A percentile compares a stretch with the other conserved stretches of the same genome.
Evolutionary conservation across 257 asterid species (phyloP).

Genomic region (Nicotiana attenuata): DNA sequence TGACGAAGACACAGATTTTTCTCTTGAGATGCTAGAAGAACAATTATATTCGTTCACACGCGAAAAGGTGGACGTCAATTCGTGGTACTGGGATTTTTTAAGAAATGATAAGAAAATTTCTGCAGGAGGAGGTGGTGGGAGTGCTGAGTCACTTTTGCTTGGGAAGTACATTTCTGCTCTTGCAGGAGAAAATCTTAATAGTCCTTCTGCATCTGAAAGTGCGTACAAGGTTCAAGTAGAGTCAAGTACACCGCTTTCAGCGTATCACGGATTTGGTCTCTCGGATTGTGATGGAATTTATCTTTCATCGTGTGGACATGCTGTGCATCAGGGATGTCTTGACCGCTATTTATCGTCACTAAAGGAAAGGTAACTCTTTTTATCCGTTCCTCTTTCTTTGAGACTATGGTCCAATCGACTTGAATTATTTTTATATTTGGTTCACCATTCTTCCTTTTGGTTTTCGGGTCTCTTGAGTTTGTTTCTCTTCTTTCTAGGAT

Average conservation of each 20-base stretch:
- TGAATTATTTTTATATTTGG: neutral
- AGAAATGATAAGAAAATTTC: slow-evolving; percentile 24
- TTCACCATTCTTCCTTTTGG: neutral
- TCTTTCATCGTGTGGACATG: slow-evolving; percentile 96
- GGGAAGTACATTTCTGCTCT: slow-evolving; percentile 76
- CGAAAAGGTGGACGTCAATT: slow-evolving; percentile 33
- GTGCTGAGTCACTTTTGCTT: slow-evolving; percentile 53
- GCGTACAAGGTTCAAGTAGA: slow-evolving; percentile 32
- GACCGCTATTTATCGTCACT: slow-evolving; percentile 87
- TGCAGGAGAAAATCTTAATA: slow-evolving; percentile 50
- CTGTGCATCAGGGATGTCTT: slow-evolving; percentile 96
- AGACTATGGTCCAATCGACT: neutral
- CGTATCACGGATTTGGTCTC: slow-evolving; percentile 58
- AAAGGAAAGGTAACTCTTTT: slow-evolving; percentile 66
- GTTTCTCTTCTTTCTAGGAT: neutral
- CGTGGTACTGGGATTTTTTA: slow-evolving; percentile 20
- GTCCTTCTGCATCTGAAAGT: slow-evolving; percentile 56
- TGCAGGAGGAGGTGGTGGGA: slow-evolving; percentile 27
- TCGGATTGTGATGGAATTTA: slow-evolving; percentile 71
- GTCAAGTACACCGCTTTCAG: slow-evolving; percentile 25
- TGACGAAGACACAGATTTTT: slow-evolving; percentile 28
- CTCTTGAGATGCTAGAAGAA: slow-evolving; percentile 62
- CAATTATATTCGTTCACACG: slow-evolving; percentile 45
- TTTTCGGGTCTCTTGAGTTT: neutral
- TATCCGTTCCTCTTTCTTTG: slow-evolving; percentile 6